These are phyloP conservation scores for Ascomycota sp. DNA, from an alignment of 2,329 filamentous ascomycete genomes.

Conservation along the genomic window DNA sequence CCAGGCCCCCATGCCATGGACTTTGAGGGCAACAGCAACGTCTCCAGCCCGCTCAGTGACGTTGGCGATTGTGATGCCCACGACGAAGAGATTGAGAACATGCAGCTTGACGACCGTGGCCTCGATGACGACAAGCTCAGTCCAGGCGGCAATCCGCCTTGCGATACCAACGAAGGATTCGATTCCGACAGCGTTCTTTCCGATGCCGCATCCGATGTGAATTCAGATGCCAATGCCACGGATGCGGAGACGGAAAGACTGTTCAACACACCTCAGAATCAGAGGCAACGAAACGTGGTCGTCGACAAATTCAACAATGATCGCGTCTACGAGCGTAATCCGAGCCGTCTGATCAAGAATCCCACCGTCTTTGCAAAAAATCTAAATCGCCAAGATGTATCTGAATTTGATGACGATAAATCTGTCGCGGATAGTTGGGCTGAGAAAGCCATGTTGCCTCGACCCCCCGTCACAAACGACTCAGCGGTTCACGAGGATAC, in stretches of 20 bases:
- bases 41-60: conserved; percentile 84
- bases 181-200: conserved; percentile 35
- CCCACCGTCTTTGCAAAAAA: conserved; percentile 14
- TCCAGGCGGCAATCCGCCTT: conserved; percentile 8
- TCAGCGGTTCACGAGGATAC: conserved; percentile 10
- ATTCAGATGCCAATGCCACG: conserved; percentile 36
- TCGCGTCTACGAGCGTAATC: conserved; percentile 41
- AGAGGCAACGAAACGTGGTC: conserved; percentile 40
- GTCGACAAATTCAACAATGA: conserved; percentile 33
- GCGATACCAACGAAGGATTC: conserved; percentile 12
- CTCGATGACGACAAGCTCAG: conserved; percentile 11
- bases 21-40: conserved; percentile 44
- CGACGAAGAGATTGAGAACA: conserved; percentile 44
- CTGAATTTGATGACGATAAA: conserved; percentile 16
- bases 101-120: conserved; percentile 21
- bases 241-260: conserved; percentile 91
- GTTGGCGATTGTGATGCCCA: conserved; percentile 63
- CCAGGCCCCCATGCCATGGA: conserved; percentile 17
- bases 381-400: conserved; percentile 18
- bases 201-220: conserved; percentile 23
- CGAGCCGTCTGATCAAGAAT: conserved; percentile 52
- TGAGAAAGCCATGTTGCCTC: conserved; percentile 16
- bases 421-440: conserved; percentile 19
- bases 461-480: conserved; percentile 9
- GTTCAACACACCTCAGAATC: conserved; percentile 63